These are phyloP conservation scores for Sporothrix protearum DNA, from an alignment of 2,329 filamentous ascomycete species.

Conservation along the genomic window DNA sequence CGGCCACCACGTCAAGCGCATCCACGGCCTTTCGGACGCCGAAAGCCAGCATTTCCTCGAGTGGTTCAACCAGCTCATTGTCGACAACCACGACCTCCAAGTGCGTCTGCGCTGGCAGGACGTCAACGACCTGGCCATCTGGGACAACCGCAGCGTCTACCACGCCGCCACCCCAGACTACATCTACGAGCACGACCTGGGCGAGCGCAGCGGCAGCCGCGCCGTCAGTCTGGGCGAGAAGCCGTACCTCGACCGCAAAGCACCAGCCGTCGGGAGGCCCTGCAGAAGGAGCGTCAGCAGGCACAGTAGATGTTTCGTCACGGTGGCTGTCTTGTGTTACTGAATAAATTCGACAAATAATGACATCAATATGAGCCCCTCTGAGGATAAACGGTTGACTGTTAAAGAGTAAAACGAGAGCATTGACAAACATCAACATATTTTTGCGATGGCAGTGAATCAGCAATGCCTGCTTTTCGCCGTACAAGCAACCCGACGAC, in stretches of 20 bases:
- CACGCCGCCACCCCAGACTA: constrained; percentile 55
- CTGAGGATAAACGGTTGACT: no score
- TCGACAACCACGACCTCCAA: constrained; percentile 56
- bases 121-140: constrained; percentile 51
- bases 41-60: constrained; percentile 49
- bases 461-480: no score
- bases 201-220: constrained; percentile 47
- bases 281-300: constrained; percentile 18
- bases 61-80: constrained; percentile 51
- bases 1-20: constrained; percentile 48
- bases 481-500: no score
- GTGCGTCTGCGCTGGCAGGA: constrained; percentile 46
- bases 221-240: constrained; percentile 53
- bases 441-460: no score
- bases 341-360: not conserved
- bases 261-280: constrained; percentile 32
- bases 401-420: no score
- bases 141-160: constrained; percentile 57
- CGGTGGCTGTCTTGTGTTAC: not conserved
- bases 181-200: constrained; percentile 41
- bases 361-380: not conserved
- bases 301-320: not conserved
- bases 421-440: no score
- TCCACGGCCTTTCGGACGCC: constrained; percentile 48
- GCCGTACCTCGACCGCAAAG: constrained; percentile 52